Base-by-base conservation (phyloP, 2,329 filamentous ascomycete genomes). In the Cadophora sp. region DNA sequence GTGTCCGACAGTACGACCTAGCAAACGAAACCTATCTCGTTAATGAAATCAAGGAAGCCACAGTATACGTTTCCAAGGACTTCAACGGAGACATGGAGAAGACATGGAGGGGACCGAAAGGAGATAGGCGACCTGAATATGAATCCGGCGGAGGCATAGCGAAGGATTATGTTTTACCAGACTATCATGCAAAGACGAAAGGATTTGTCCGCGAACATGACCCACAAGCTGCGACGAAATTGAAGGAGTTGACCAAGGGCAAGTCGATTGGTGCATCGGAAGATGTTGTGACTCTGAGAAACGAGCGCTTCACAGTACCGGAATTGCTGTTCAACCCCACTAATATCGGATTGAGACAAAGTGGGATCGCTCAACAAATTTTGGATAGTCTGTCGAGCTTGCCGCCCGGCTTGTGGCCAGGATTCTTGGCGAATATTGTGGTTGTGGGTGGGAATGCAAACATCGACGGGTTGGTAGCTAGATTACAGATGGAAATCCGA, bases 31-130 rank as follows among this genome's bases (percentile, higher is more conserved):
- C 92, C 0, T 91, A 97, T 79, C 91, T 98, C 62, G 93, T 97
- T 78, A 97, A 97, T 76, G 92, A 97, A 79, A 94, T 98, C 80
- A 99, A 99, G 77, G 96, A 99, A 78, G 86, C 91, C 4, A 89
- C 92, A 0, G 97, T 93, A 77, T 98, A 92, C 74, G 89, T 97
- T 12, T 91, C 92, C 2, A 82, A 87, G 0, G 89, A 97, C 76
- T 97, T 98, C 79, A 83, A 84, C 29, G 76, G 79, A 7, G 93
- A 97, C 73, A 86, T 99, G 43, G 94, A 98, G 71, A 86, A 85
- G 71, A 91, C 90, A 0, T 97, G 94, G 93, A 96, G 93, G 79
- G 92, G 91, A 7, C 89, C 91, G 1, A 81, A 86, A 69, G 86
- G 89, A 53, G 85, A 89, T 73, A 81, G 83, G 61, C 82, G 88